These are phyloP conservation scores for Strobilomyces confusus DNA, from an alignment of 768 basidiomycete genomes.

Conservation along the genomic window DNA sequence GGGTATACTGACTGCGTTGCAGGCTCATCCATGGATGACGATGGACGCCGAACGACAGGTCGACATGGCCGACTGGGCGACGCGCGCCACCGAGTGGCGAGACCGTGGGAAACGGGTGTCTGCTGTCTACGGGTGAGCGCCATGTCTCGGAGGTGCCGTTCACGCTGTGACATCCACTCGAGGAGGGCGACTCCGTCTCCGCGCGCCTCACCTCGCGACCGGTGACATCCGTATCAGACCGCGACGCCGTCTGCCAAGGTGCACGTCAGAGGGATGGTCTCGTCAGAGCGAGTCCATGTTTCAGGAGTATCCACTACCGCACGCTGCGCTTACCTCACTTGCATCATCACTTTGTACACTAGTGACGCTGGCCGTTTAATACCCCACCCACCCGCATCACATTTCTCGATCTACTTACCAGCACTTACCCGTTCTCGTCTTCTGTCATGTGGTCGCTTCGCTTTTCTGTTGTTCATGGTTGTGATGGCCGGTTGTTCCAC, in stretches of 20 bases:
- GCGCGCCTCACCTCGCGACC: slow-evolving; percentile 21
- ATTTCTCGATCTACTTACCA: slow-evolving; percentile 14
- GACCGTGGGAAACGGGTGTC: slow-evolving; percentile 24
- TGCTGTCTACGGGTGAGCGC: slow-evolving; percentile 23
- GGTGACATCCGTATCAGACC: slow-evolving; percentile 12
- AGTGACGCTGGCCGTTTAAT: slow-evolving; percentile 28
- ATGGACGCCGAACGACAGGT: slow-evolving; percentile 58
- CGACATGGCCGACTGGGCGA: slow-evolving; percentile 86
- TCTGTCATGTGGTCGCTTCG: slow-evolving; percentile 3
- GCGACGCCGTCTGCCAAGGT: too few species aligned
- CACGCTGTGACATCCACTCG: slow-evolving; percentile 7
- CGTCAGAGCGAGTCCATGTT: too few species aligned
- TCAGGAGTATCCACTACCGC: not conserved
- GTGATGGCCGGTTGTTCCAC: slow-evolving; percentile 4
- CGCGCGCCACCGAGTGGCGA: slow-evolving; percentile 42
- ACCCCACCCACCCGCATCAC: slow-evolving; percentile 18
- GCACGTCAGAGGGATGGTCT: too few species aligned
- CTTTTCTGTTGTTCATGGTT: slow-evolving; percentile 1
- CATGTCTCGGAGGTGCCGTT: slow-evolving; percentile 1
- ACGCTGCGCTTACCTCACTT: not conserved
- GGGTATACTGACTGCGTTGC: not conserved
- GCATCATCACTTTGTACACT: slow-evolving; percentile 9
- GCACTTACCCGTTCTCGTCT: slow-evolving; percentile 1
- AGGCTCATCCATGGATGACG: slow-evolving; percentile 79
- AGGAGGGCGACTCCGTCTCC: slow-evolving; percentile 22